A percentile compares a stretch with the other conserved stretches of the same genome.
Conservation (phyloP, 495 filamentous ascomycete genomes). For the Penicillium steckii region DNA sequence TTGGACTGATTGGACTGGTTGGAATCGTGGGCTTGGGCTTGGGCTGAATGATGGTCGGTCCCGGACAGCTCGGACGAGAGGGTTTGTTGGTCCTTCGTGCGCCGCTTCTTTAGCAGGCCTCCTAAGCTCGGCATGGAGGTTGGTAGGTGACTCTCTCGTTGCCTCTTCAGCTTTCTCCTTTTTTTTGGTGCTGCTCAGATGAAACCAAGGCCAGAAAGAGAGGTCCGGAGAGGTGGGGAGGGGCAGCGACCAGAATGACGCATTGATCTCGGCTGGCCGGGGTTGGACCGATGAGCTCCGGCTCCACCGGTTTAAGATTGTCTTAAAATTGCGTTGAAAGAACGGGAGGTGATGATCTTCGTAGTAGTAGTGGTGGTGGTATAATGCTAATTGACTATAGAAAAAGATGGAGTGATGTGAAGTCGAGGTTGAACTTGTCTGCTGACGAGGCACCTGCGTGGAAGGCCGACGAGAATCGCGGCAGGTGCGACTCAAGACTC, state of each 20-base stretch:
- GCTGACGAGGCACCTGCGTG: not conserved
- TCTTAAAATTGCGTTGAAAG: not conserved
- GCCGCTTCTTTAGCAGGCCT: conserved; percentile 95
- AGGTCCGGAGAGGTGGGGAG: conserved; percentile 27
- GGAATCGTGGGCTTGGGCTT: conserved; percentile 27
- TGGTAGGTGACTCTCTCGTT: conserved; percentile 6
- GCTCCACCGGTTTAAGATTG: not conserved
- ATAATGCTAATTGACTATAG: no score
- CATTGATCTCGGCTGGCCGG: conserved; percentile 25
- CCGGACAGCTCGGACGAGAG: conserved; percentile 52
- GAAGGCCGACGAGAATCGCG: no score
- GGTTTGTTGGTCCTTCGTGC: conserved; percentile 76
- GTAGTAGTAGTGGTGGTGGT: not conserved
- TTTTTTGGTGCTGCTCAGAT: not conserved
- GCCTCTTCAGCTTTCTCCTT: not conserved
- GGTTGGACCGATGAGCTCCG: conserved; percentile 1
- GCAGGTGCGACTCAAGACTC: no score
- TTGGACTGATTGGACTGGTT: not conserved
- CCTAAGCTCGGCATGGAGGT: conserved; percentile 49
- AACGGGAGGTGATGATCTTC: not conserved
- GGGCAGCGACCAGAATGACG: conserved; percentile 30
- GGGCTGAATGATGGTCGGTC: conserved; percentile 54
- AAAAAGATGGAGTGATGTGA: no score
- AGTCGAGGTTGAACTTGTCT: no score
- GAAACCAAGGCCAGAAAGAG: conserved; percentile 9